Evolutionary conservation across 2,329 filamentous ascomycete species (phyloP).

Genomic region (Coniochaeta pulveracea): DNA sequence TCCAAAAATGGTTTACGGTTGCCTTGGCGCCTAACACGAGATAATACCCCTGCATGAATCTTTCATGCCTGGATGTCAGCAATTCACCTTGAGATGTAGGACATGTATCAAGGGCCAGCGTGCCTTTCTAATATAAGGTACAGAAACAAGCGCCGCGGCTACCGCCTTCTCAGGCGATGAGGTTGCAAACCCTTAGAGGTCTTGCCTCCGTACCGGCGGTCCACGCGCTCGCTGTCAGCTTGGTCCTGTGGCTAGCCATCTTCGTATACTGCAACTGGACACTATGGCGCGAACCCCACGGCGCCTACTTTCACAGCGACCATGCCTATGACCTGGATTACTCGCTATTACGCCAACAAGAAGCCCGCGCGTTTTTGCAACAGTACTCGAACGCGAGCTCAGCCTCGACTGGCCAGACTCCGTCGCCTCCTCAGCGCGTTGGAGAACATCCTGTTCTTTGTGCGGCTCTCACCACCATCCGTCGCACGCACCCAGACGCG

Average conservation of each 20-base stretch:
- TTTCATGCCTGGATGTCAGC: no score
- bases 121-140: no score
- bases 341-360: slow-evolving; percentile 6
- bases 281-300: slow-evolving; percentile 10
- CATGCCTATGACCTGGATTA: slow-evolving; percentile 9
- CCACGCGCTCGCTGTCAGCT: slow-evolving; percentile 1
- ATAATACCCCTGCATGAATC: no score
- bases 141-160: no score
- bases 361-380: slow-evolving; percentile 7
- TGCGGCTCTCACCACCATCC: slow-evolving; percentile 8
- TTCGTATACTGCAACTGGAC: slow-evolving; percentile 8
- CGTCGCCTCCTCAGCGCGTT: neutral
- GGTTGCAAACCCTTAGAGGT: neutral
- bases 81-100: no score
- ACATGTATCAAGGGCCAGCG: no score
- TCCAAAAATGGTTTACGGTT: no score
- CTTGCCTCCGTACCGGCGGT: slow-evolving; percentile 1
- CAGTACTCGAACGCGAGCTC: neutral
- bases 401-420: neutral
- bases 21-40: no score
- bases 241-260: slow-evolving; percentile 6
- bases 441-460: slow-evolving; percentile 7
- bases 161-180: neutral
- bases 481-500: slow-evolving; percentile 6
- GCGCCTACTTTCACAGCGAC: slow-evolving; percentile 10